Evolutionary conservation across 2,329 filamentous ascomycete species (phyloP), one percentile per base, ranked within the genome.

Genomic region (Sordariomycetes sp.): DNA sequence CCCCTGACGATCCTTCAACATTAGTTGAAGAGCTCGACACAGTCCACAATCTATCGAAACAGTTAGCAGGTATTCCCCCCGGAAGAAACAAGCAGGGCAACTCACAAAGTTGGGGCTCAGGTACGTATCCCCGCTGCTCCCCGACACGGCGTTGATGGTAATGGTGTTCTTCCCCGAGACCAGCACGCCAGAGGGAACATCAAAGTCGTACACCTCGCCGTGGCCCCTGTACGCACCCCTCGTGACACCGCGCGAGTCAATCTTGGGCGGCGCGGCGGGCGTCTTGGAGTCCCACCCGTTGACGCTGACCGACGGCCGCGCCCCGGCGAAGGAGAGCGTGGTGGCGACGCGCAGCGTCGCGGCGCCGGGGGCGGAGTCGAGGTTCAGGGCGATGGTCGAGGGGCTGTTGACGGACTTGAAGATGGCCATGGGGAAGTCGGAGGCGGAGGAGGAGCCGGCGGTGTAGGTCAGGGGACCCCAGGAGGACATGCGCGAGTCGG

Each of bases 301-400:
- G 54, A 86, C 72, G n/a, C 67, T 74, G 12, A 76, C 76, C 48
- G 75, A 72, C 1, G 84, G 84, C 12, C 84, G 73, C 6, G 74
- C 80, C 24, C 82, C 78, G 0, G 78, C 76, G 61, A 84, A 86
- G 1, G 78, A 74, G 24, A 87, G 71, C 0, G 84, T 87, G 0
- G 84, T 87, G 5, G 81, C 82, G 59, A 87, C 78, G 51, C 82
- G 76, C 28, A 87, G 74, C 1, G 81, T 86, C 1, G 79, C 76
- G 2, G 77, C 75, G 2, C 74, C 73, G 5, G 79, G 74, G 2
- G 74, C 73, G 17, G 77, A 74, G 13, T 65, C 68, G 1, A 84
- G 73, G 28, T 74, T 76, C 67, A 86, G 84, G 51, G 75, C 75
- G 68, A 86, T 84, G 1, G 78, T 85, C 15, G 80, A 70, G 0